Base-by-base conservation (phyloP, 78 protist species). In the Isochrysis galbana region DNA sequence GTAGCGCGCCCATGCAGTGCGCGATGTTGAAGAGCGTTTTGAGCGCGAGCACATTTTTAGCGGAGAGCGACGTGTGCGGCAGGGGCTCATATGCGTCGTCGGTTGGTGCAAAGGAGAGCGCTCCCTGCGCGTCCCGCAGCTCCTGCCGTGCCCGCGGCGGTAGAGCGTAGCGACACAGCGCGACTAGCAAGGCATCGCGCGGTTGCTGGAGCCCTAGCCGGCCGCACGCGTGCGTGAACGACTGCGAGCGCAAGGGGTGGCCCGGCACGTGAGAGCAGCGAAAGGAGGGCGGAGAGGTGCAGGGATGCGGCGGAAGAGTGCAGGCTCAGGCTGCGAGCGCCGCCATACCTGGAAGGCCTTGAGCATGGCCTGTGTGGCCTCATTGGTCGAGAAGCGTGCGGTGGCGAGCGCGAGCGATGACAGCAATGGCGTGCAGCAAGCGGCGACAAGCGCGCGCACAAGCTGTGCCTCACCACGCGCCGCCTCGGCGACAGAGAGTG, bases 21-120 rank as follows among this genome's bases (percentile, higher is more conserved):
- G 84, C 84, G 84, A 77, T 39, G 84, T 77, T 77, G 84, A 77
- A 77, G 47, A 77, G 36, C 46, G 84, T 46, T 29, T 77, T 77
- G 46, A 77, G 84, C 1, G 84, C 84, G 34, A 22, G 84, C 84
- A 77, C 84, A 10, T 77, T 77, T 46, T 77, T 77, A 19, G 84
- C 84, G 19, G 84, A 77, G 84, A 77, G 84, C 34, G 47, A 2
- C 47, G 84, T 77, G 47, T 39, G 21, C 34, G 84, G 84, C 84
- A 77, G 84, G 48, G 84, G 84, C 84, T 77, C 84, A 46, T 77
- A 77, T 32, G 26, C 84, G 32, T 41, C 46, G 84, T 77, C 84
- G 46, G 23, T 2, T 29, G 46, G 44, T 7, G 84, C 84, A 41
- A 70, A 34, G 80, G 61, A 51, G 74, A 61, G 74, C 74, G 74